These are phyloP conservation scores for Kentomonas sorsogonicus DNA, from an alignment of 208 protist genomes.

Conservation along the genomic window DNA sequence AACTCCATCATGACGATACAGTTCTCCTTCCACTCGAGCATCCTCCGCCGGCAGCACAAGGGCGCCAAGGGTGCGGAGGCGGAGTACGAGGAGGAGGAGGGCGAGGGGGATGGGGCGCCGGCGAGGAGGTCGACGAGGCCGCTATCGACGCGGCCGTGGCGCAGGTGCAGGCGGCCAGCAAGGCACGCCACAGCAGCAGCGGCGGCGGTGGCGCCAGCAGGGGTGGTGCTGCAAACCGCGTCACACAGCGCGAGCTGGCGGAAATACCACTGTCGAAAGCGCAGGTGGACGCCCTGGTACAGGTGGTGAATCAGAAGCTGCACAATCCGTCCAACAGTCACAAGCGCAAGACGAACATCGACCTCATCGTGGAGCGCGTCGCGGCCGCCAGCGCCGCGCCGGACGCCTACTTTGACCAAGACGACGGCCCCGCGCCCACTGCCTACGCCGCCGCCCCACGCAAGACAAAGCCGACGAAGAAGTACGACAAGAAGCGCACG, in stretches of 20 bases:
- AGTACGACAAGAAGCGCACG: too few species aligned
- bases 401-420: too few species aligned
- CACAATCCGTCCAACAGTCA: not conserved
- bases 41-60: not conserved
- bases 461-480: too few species aligned
- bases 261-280: too few species aligned
- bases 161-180: not conserved
- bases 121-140: not conserved
- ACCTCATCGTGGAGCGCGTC: not conserved
- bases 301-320: not conserved
- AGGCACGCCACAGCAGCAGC: not conserved
- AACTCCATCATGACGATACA: not conserved
- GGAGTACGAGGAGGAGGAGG: not conserved
- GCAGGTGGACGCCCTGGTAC: too few species aligned
- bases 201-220: not conserved
- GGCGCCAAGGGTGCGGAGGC: not conserved
- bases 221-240: too few species aligned
- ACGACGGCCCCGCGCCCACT: too few species aligned
- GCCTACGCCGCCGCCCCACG: too few species aligned
- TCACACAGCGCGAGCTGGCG: too few species aligned
- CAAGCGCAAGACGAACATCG: slow-evolving; percentile 2
- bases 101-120: not conserved
- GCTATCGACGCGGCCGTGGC: not conserved
- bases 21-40: not conserved
- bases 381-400: too few species aligned